Base-by-base conservation (phyloP, 1,139 yeast species). In the Nakaseomyces nivariensis region DNA sequence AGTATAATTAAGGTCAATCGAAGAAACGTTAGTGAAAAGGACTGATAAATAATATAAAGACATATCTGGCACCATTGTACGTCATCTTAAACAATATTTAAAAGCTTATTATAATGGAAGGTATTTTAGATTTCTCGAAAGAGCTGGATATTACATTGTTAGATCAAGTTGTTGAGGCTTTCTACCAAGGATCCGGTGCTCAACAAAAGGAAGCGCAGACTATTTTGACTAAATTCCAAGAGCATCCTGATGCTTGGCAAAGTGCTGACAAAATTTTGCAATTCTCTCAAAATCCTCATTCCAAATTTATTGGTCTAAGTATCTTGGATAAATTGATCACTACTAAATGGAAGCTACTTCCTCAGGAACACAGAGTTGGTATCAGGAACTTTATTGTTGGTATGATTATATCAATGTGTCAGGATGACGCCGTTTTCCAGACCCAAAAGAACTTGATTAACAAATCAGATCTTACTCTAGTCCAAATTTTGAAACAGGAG, bases 221-320 rank as follows among this genome's bases (percentile, higher is more conserved):
- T 46, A 75, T 89, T 5, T 76, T 92, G 63, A 89, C 92, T 46
- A 83, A 82, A 69, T 90, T 92, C 67, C 97, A 94, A 69, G 96
- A 89, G 56, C 85, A 89, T 67, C 94, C 94, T 2, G 96, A 92
- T 59, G 85, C 97, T 33, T 92, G 99, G 99, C 88, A 86, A 58
- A 79, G 85, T 53, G 94, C 96, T 32, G 97, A 92, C 63, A 82
- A 85, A 66, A 90, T 92, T 54, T 75, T 92, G 58, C 92, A 92
- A 58, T 77, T 74, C 57, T 82, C 95, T 6, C 72, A 72, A 51
- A 86, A 88, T 65, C 75, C 96, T 38, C 96, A 92, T 67, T 78
- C 96, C 37, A 92, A 90, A 71, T 94, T 84, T 67, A 86, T 92
- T 64, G 98, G 97, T 11, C 74, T 92, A 52, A 82, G 95, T 34